Base-by-base conservation (phyloP, 495 filamentous ascomycete species). In the Aspergillus nidulans region DNA sequence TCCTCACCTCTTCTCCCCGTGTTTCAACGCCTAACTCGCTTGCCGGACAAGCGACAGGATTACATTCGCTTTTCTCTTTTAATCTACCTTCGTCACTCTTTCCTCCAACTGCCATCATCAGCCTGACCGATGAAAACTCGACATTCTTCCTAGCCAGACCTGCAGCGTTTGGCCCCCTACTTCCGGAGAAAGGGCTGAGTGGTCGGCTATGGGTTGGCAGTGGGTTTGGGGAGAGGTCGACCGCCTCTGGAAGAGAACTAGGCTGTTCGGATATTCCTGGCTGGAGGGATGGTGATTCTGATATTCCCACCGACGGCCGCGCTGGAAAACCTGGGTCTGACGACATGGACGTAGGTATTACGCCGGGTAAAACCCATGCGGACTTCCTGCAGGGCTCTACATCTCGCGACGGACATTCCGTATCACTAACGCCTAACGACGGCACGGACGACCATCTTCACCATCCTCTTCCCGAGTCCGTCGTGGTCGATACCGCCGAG, bases 181-280 rank as follows among this genome's bases (percentile, higher is more conserved):
- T 98, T 24, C 89, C 90, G 1, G 67, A 72, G 20, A 81, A 83
- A 48, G 91, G 92, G 21, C 73, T 96, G 42, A 91, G 88, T 59
- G 90, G 90, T 15, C 88, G 87, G 64, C 68, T 96, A 40, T 96
- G 92, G 91, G 83, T 95, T 44, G 92, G 91, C 10, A 91, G 85
- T 69, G 90, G 90, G 6, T 96, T 95, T 71, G 83, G 85, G 13
- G 91, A 95, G 57, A 82, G 84, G 16, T 82, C 76, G 8, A 72
- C 69, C 23, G 78, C 73, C 8, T 74, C 80, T 1, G 88, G 91
- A 63, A 90, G 92, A 0, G 92, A 98, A 74, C 76, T 97, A n/a
- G 94, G 95, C 21, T 98, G 94, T 69, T 95, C 92, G 58, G 94
- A 97, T 79, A 87, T 96, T n/a, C 89, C 90, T 1, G 91, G 90